Evolutionary conservation across 2,329 filamentous ascomycete genomes (phyloP).

Genomic region (Calonectria honghensis): DNA sequence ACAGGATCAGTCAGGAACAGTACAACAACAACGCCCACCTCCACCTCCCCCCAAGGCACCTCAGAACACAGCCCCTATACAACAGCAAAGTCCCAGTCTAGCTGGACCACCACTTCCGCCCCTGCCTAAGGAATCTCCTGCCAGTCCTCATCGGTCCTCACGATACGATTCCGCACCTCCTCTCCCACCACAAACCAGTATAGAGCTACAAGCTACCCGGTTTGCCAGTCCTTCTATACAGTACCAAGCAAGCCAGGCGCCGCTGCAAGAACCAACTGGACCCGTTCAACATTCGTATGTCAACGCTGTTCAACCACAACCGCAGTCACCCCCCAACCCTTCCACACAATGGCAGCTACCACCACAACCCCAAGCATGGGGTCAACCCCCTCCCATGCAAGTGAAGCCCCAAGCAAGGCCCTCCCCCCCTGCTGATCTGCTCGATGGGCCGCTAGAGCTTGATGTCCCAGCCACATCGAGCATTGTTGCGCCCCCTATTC

Average conservation of each 20-base stretch:
- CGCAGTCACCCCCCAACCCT: conserved; percentile 41
- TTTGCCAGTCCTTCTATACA: conserved; percentile 44
- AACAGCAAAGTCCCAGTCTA: conserved; percentile 51
- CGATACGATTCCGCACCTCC: conserved; percentile 70
- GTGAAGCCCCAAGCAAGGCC: conserved; percentile 49
- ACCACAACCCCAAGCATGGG: conserved; percentile 54
- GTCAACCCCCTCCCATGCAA: conserved; percentile 48
- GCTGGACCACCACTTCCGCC: conserved; percentile 57
- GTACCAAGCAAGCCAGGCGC: conserved; percentile 46
- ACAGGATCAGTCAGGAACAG: conserved; percentile 57
- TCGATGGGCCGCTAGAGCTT: conserved; percentile 75
- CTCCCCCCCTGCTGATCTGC: conserved; percentile 69
- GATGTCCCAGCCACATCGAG: conserved; percentile 69
- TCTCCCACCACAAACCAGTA: conserved; percentile 61
- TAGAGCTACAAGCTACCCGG: conserved; percentile 42
- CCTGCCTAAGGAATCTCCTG: conserved; percentile 44
- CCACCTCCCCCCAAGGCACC: conserved; percentile 74
- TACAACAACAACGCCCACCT: conserved; percentile 63
- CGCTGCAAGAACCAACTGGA: conserved; percentile 41
- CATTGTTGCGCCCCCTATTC: conserved; percentile 86
- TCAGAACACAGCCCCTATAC: conserved; percentile 57
- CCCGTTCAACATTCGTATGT: conserved; percentile 44
- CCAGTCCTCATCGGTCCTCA: conserved; percentile 55
- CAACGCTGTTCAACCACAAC: conserved; percentile 42
- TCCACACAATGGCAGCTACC: conserved; percentile 54